These are phyloP conservation scores for Pulveroboletus sp. DNA, from an alignment of 768 basidiomycete species.

Conservation along the genomic window DNA sequence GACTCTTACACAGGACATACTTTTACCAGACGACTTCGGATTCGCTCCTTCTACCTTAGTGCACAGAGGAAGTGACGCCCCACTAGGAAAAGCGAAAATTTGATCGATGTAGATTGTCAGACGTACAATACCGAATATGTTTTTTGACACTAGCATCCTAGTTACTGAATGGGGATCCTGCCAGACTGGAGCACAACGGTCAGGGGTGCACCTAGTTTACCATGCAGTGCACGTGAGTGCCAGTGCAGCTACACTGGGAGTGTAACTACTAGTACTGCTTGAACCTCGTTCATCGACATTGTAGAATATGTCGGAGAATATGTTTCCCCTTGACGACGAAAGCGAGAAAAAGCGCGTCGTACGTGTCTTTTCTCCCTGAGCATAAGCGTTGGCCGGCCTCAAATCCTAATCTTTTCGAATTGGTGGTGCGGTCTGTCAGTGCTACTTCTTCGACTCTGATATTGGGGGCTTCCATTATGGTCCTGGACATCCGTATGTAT, in stretches of 20 bases:
- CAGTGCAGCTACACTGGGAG: too few relatives aligned
- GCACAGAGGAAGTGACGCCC: conserved; percentile 62
- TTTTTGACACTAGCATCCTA: conserved; percentile 5
- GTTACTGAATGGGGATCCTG: too few relatives aligned
- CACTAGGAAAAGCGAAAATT: conserved; percentile 63
- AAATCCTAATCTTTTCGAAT: background rate
- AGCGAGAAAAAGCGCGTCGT: conserved; percentile 83
- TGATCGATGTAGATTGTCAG: conserved; percentile 26
- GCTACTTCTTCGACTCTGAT: conserved; percentile 99
- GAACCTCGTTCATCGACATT: background rate
- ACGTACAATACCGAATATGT: conserved; percentile 10
- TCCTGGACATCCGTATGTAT: conserved; percentile 84
- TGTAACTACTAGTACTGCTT: too few relatives aligned
- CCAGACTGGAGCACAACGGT: too few relatives aligned
- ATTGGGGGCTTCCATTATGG: conserved; percentile 99
- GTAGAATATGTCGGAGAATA: conserved; percentile 35
- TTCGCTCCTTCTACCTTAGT: conserved; percentile 84
- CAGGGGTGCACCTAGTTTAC: background rate
- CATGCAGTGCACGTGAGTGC: conserved; percentile 21
- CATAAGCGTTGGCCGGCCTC: conserved; percentile 2
- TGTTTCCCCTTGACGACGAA: conserved; percentile 69
- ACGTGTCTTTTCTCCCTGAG: conserved; percentile 32
- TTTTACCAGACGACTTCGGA: conserved; percentile 72
- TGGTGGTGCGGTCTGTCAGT: conserved; percentile 47
- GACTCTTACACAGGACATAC: conserved; percentile 48